Evolutionary conservation across 257 asterid genomes (phyloP), one percentile per base, ranked within the genome.

Genomic region (Solanum microdontum): DNA sequence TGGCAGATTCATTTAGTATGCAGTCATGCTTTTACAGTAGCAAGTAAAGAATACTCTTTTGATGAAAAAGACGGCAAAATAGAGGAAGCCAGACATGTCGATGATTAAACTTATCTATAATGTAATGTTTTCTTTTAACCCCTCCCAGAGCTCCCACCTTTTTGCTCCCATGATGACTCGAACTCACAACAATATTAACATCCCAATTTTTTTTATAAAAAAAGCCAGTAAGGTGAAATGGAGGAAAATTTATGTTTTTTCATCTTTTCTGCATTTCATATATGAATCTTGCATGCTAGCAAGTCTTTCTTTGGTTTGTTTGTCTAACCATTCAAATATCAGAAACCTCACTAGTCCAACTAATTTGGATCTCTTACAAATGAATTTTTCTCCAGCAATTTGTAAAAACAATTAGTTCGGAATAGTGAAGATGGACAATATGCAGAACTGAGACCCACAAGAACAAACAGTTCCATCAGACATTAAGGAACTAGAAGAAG

Each of bases 391-490:
- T 79, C 23, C 5, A 17, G 40, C 40, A 80, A 5, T 2, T 2
- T 19, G 64, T 55, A 55, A 19, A 7, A 55, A 19, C 32, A 34
- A 36, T 37, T 11, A 36, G 55, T 74, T 36, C 6, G 51, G 55
- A 75, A 23, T 37, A 37, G 26, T 37, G 83, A 36, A 74, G 51
- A 73, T 26, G 37, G 64, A 14, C 60, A 26, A 43, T 5, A 26
- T 2, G 85, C 17, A 30, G 43, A 48, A 28, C 69, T 45, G 66
- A 45, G 39, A 80, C 9, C 14, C 40, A 48, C 66, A 84, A 26
- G 77, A 37, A 66, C 68, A 85, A 64, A 36, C 48, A 70, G 48
- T 3, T 70, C 43, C 87, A 85, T 68, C 30, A 66, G 58, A 26
- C 34, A 34, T 7, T 26, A 15, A 45, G 26, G 32, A 80, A 45